phyloP scores from a whole-genome alignment of 164 flowering plant species.

The Piper betle region DNA sequence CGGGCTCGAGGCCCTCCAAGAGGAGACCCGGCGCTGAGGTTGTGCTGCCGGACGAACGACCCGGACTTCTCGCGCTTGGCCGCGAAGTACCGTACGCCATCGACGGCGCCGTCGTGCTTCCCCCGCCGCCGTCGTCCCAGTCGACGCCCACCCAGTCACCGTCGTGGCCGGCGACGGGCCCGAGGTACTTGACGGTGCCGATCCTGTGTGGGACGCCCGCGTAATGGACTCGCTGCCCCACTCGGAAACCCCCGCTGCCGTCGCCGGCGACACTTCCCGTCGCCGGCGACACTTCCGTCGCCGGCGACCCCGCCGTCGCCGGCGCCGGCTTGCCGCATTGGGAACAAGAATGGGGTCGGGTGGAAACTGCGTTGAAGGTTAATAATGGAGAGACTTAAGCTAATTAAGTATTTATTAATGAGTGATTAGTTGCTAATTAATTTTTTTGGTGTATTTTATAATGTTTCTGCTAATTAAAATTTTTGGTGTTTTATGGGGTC shows the following conservation, averaged over 20 bases:
- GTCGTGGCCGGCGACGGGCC: constrained; percentile 56
- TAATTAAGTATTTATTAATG: too few relatives aligned
- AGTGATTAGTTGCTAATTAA: too few relatives aligned
- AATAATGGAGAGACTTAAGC: too few relatives aligned
- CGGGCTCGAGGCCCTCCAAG: constrained; percentile 55
- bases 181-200: constrained; percentile 71
- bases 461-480: too few relatives aligned
- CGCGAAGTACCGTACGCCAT: constrained; percentile 56
- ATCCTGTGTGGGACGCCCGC: constrained; percentile 40
- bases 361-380: too few relatives aligned
- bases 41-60: constrained; percentile 60
- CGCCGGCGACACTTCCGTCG: too few relatives aligned
- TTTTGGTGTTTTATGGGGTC: too few relatives aligned
- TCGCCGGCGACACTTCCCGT: too few relatives aligned
- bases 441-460: too few relatives aligned
- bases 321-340: neutral
- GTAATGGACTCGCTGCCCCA: constrained; percentile 62
- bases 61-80: constrained; percentile 45
- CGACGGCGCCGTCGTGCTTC: constrained; percentile 84
- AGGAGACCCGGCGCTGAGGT: constrained; percentile 60
- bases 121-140: constrained; percentile 70
- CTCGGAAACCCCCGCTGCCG: constrained; percentile 18
- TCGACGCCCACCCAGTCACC: constrained; percentile 89
- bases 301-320: constrained; percentile 1
- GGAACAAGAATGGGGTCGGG: neutral